Evolutionary conservation across 345 rosid genomes (phyloP).

Genomic region (Durio zibethinus): DNA sequence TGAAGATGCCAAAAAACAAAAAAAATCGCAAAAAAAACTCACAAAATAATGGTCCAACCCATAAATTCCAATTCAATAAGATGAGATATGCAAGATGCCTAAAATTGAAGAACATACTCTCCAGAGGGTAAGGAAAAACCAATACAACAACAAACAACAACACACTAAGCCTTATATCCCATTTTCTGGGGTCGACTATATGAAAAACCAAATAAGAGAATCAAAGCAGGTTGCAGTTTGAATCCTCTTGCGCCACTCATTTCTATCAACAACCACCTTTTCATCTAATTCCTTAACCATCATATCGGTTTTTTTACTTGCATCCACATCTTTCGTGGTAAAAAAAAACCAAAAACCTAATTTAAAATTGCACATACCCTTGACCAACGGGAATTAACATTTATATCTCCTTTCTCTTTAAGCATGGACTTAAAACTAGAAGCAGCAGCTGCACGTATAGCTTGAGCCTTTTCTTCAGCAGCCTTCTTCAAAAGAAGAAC

Average conservation of each 20-base stretch:
- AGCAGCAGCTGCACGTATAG: constrained; percentile 60
- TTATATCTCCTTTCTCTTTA: constrained; percentile 63
- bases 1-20: not conserved
- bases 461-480: constrained; percentile 74
- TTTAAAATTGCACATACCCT: constrained; percentile 46
- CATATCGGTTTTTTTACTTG: too few relatives aligned
- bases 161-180: too few relatives aligned
- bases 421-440: constrained; percentile 83
- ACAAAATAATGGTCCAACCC: not conserved
- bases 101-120: not conserved
- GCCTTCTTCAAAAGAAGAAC: constrained; percentile 68
- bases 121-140: not conserved
- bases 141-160: too few relatives aligned
- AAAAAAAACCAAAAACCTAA: not conserved
- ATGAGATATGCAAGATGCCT: not conserved
- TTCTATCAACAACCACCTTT: too few relatives aligned
- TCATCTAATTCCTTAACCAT: too few relatives aligned
- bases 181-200: too few relatives aligned
- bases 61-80: not conserved
- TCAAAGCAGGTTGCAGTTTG: too few relatives aligned
- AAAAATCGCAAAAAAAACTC: too few relatives aligned
- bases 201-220: too few relatives aligned
- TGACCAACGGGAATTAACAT: constrained; percentile 75
- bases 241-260: too few relatives aligned
- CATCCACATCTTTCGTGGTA: too few relatives aligned